Evolutionary conservation across 257 asterid species (phyloP), one percentile per base, ranked within the genome.

Genomic region (Solanum lignicaule): DNA sequence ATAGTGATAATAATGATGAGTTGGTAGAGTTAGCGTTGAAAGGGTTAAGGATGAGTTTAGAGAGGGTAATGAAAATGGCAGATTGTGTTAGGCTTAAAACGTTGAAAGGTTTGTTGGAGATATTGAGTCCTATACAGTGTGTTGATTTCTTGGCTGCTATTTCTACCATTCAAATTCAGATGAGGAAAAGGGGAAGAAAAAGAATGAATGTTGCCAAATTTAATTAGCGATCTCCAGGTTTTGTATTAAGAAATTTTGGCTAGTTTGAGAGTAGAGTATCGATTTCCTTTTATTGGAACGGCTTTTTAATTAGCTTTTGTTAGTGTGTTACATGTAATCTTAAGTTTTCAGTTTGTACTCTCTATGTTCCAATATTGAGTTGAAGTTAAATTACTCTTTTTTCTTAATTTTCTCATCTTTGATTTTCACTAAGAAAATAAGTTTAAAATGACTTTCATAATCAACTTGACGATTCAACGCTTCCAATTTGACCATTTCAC

Each of bases 31-130:
- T 52, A 85, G 94, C 93, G 25, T 13, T 93, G 84, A 89, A 76
- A 31, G 93, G 89, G 84, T 6, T 89, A 83, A 5, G 92, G 85
- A 81, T 4, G 1, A 91, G 94, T 10, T 62, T 94, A 86, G 96
- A 95, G 87, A 92, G 83, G 25, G 94, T 93, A 84, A 90, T 95
- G 95, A 95, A 93, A 72, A 93, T 93, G 96, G 96, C 94, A 1
- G 96, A 95, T 83, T 95, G 95, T 13, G 95, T 89, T 29, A 88
- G 98, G 87, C 87, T 94, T 13, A 92, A 90, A 92, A 87, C 95
- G 1, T 38, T 95, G 83, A 94, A 95, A 83, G 94, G 94, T 41
- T n/a, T 93, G 68, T 23, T 94, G 66, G 95, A 94, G 31, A 84
- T 92, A 18, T 73, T 94, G 88, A 93, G 11, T 33, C 96, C 98